A percentile compares a stretch with the other conserved stretches of the same genome.
These are phyloP conservation scores for Hericium alpestre DNA, from an alignment of 768 basidiomycete species.

Conservation along the genomic window DNA sequence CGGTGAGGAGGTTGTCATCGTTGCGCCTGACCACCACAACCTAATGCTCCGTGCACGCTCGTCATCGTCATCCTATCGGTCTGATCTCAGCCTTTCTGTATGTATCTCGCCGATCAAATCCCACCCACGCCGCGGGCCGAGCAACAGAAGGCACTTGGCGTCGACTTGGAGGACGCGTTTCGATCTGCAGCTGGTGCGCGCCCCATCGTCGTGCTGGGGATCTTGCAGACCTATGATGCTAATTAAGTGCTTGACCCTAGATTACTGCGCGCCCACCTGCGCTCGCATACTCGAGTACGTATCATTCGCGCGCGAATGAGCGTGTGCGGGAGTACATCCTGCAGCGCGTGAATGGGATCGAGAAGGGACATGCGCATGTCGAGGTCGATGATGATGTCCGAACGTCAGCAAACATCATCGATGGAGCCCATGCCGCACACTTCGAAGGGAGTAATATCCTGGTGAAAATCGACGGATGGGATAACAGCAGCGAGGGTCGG, in stretches of 20 bases:
- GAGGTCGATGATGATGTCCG: constrained; percentile 39
- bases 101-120: constrained; percentile 4
- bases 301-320: constrained; percentile 70
- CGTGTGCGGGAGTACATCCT: constrained; percentile 51
- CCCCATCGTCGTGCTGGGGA: too few relatives aligned
- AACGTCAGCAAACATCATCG: constrained; percentile 38
- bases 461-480: constrained; percentile 49
- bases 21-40: too few relatives aligned
- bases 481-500: constrained; percentile 20
- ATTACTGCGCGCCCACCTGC: constrained; percentile 62
- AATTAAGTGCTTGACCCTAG: constrained; percentile 20
- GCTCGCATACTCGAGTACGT: too few relatives aligned
- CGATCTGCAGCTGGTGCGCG: constrained; percentile 42
- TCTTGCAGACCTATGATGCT: background rate
- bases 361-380: constrained; percentile 32
- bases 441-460: constrained; percentile 63
- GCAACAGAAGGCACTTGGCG: constrained; percentile 26
- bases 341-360: constrained; percentile 37
- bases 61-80: background rate
- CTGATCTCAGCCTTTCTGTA: constrained; percentile 2
- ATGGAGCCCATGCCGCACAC: constrained; percentile 25
- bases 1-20: too few relatives aligned
- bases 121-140: constrained; percentile 19
- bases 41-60: too few relatives aligned
- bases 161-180: constrained; percentile 45